Conservation (phyloP, 2,329 filamentous ascomycete genomes). For the Ambrosiella beaveri region DNA sequence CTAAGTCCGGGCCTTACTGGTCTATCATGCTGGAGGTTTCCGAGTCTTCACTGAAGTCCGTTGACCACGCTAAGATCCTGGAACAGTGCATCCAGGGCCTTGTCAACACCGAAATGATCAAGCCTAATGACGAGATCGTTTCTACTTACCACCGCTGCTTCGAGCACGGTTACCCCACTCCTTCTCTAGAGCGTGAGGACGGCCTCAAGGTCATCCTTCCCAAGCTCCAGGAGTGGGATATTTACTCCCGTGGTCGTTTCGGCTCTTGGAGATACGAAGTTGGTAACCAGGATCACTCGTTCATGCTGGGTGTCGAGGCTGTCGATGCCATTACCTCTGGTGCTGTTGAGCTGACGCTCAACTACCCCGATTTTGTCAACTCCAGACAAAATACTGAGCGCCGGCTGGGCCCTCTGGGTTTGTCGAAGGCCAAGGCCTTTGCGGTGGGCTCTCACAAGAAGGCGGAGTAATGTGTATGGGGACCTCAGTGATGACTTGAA, state of each 20-base stretch:
- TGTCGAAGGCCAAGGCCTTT: slow-evolving; percentile 5
- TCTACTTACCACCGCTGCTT: slow-evolving; percentile 97
- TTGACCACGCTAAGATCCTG: slow-evolving; percentile 69
- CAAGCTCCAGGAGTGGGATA: slow-evolving; percentile 77
- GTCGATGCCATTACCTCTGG: slow-evolving; percentile 81
- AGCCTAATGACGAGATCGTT: slow-evolving; percentile 80
- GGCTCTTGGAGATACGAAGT: slow-evolving; percentile 96
- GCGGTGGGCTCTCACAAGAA: slow-evolving; percentile 6
- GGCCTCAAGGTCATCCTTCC: slow-evolving; percentile 85
- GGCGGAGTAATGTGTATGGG: neutral
- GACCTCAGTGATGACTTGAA: neutral
- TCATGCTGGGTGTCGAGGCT: slow-evolving; percentile 92
- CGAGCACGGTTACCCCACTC: slow-evolving; percentile 95
- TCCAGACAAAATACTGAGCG: slow-evolving; percentile 49
- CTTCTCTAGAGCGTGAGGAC: slow-evolving; percentile 83
- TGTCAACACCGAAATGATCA: slow-evolving; percentile 94
- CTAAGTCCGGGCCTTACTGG: slow-evolving; percentile 91
- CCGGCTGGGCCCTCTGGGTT: slow-evolving; percentile 24
- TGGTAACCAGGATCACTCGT: slow-evolving; percentile 93
- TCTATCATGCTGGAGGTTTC: slow-evolving; percentile 99
- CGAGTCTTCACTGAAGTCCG: slow-evolving; percentile 87
- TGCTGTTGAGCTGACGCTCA: slow-evolving; percentile 78
- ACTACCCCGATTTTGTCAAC: slow-evolving; percentile 96
- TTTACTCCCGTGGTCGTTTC: slow-evolving; percentile 91
- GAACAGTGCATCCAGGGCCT: slow-evolving; percentile 88